Evolutionary conservation across 768 basidiomycete genomes (phyloP).

Genomic region (Suillus plorans): DNA sequence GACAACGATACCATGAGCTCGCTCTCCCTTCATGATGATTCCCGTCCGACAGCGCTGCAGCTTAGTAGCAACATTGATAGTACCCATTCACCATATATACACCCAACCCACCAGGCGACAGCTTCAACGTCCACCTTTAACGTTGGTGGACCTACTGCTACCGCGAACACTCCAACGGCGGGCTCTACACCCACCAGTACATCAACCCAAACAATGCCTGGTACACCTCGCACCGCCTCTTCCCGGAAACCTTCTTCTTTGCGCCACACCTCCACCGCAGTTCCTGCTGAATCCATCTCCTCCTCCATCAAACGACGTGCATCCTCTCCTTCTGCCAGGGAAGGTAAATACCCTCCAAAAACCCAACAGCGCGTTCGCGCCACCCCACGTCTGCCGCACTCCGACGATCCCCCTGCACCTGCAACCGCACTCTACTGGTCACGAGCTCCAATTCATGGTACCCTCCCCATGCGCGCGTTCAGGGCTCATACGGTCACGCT

Average conservation of each 20-base stretch:
- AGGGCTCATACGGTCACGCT: conserved; percentile 84
- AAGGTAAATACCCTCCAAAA: conserved; percentile 15
- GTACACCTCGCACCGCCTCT: conserved; percentile 25
- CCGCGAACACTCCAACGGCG: not conserved
- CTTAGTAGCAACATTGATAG: conserved; percentile 13
- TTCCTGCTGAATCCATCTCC: conserved; percentile 20
- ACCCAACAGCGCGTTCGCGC: conserved; percentile 36
- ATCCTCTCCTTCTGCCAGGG: conserved; percentile 30
- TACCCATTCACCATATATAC: conserved; percentile 39
- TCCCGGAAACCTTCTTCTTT: conserved; percentile 33
- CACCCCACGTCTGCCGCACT: conserved; percentile 62
- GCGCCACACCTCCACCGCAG: conserved; percentile 29
- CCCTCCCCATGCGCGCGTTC: conserved; percentile 63
- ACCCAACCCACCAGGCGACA: conserved; percentile 32
- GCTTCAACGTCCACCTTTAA: conserved; percentile 40
- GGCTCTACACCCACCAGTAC: conserved; percentile 3
- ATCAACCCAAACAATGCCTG: conserved; percentile 19
- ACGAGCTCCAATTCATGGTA: conserved; percentile 75
- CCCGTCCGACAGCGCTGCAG: conserved; percentile 5
- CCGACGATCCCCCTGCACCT: conserved; percentile 58
- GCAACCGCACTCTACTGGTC: conserved; percentile 87
- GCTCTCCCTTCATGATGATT: conserved; percentile 12
- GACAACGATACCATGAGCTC: conserved; percentile 24
- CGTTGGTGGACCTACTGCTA: conserved; percentile 17
- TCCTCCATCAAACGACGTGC: conserved; percentile 25